Evolutionary conservation across 1,284 basidiomycete genomes (phyloP), one percentile per base, ranked within the genome.

Genomic region (Cryptococcus sp.): DNA sequence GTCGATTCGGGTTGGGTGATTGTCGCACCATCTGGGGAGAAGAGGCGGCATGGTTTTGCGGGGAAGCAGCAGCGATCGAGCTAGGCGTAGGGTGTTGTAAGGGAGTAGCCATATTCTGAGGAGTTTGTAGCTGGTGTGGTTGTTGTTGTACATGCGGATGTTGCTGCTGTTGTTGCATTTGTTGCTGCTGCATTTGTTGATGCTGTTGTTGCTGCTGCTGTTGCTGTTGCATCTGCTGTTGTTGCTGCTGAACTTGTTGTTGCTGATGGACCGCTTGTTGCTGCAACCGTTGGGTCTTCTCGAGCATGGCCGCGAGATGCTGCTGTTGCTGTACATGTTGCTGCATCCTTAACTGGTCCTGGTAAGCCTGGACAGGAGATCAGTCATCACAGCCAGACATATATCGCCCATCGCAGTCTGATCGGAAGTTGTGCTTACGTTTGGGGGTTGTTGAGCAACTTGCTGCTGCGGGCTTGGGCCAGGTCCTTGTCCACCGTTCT

Each of bases 291-390:
- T 59, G 64, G 3, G 60, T 53, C 43, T 57, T 58, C 25, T 63
- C 62, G 3, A 62, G 45, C 58, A 65, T 65, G 29, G 57, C 51
- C 7, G 56, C 51, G 37, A 60, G 34, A 19, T 62, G 59, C 38
- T 62, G 57, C 43, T 61, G 55, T 48, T 54, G 57, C 20, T 61
- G 59, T 23, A 54, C 50, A 7, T 62, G 65, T 34, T 59, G 60
- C 45, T 65, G 64, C 22, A 61, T 17, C 22, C 62, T 61, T 40
- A 67, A 48, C 51, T 67, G 65, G 34, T 69, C 61, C 49, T 69
- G 63, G 44, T 64, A 63, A 5, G 54, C 45, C 66, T 67, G 19
- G 13, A 57, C 44, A 43, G 13, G 23, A 25, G 26, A 46, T 37
- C 47, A 43, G 38, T n/a, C 22, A 23, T 11, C 17, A 19, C 20